phyloP scores from a whole-genome alignment of 257 asterid species.

The Gardenia jasminoides region DNA sequence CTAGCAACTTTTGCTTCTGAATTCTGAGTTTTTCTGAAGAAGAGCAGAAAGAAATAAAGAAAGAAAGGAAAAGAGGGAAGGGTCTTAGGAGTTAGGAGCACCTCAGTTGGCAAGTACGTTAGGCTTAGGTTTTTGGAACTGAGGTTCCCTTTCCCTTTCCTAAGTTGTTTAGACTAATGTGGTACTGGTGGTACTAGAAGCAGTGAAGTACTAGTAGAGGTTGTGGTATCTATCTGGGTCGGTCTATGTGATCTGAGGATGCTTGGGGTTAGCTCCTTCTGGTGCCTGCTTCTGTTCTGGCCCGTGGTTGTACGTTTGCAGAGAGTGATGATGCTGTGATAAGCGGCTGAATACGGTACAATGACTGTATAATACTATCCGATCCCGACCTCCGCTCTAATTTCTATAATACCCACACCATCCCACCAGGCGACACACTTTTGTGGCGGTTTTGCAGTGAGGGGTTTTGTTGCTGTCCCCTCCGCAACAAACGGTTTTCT shows the following conservation, averaged over 20 bases:
- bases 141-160: constrained; percentile 3
- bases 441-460: constrained; percentile 15
- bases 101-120: constrained; percentile 29
- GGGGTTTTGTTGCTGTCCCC: neutral
- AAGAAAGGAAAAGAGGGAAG: neutral
- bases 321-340: neutral
- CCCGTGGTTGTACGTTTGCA: neutral
- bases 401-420: neutral
- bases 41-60: neutral
- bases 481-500: constrained; percentile 10
- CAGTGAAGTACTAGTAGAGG: neutral
- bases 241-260: neutral
- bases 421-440: neutral
- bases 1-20: neutral
- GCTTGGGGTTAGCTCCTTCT: neutral
- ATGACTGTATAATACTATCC: neutral
- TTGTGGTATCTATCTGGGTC: neutral
- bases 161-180: constrained; percentile 2
- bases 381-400: neutral
- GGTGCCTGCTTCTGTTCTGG: neutral
- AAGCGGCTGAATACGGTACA: neutral
- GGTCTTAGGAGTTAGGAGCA: constrained; percentile 4
- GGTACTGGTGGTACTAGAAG: neutral
- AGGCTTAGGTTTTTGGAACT: constrained; percentile 13
- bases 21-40: neutral